Percentiles rank a stretch among this genome's conserved stretches.
phyloP scores from a whole-genome alignment of 1,284 basidiomycete genomes.

The Irpex sp. region DNA sequence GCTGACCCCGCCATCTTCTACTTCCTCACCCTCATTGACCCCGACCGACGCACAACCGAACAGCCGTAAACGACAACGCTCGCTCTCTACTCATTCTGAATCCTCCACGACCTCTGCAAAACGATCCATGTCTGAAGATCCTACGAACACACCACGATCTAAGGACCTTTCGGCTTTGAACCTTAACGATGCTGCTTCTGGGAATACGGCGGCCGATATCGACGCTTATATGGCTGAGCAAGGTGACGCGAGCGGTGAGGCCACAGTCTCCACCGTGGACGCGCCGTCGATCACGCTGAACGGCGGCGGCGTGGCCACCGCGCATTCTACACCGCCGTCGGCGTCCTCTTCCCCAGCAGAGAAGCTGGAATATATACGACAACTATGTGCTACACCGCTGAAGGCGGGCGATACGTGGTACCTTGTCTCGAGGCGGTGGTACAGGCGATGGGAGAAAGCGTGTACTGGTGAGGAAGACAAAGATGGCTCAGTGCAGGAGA shows the following conservation, averaged over 20 bases:
- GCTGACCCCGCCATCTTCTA: slow-evolving; percentile 26
- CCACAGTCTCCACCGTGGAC: slow-evolving; percentile 5
- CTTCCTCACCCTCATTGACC: slow-evolving; percentile 22
- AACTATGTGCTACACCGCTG: slow-evolving; percentile 44
- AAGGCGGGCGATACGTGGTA: slow-evolving; percentile 72
- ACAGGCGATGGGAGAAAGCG: slow-evolving; percentile 66
- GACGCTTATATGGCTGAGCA: slow-evolving; percentile 72
- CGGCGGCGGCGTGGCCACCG: slow-evolving; percentile 15
- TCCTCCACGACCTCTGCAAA: slow-evolving; percentile 62
- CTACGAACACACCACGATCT: slow-evolving; percentile 35
- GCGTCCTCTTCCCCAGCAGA: slow-evolving; percentile 23
- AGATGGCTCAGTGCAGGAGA: slow-evolving; percentile 52
- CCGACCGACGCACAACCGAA: slow-evolving; percentile 19
- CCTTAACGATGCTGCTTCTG: slow-evolving; percentile 29
- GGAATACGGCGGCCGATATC: slow-evolving; percentile 28
- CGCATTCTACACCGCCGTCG: slow-evolving; percentile 18
- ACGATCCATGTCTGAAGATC: slow-evolving; percentile 60
- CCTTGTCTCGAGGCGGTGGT: slow-evolving; percentile 69
- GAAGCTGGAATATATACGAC: slow-evolving; percentile 46
- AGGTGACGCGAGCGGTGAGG: slow-evolving; percentile 36
- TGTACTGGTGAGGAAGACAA: slow-evolving; percentile 64
- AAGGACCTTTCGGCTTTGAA: slow-evolving; percentile 39
- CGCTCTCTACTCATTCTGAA: slow-evolving; percentile 44
- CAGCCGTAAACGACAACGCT: slow-evolving; percentile 44
- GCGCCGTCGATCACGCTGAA: slow-evolving; percentile 3